Base-by-base conservation (phyloP, 208 protist genomes). In the Crithidia sp. region DNA sequence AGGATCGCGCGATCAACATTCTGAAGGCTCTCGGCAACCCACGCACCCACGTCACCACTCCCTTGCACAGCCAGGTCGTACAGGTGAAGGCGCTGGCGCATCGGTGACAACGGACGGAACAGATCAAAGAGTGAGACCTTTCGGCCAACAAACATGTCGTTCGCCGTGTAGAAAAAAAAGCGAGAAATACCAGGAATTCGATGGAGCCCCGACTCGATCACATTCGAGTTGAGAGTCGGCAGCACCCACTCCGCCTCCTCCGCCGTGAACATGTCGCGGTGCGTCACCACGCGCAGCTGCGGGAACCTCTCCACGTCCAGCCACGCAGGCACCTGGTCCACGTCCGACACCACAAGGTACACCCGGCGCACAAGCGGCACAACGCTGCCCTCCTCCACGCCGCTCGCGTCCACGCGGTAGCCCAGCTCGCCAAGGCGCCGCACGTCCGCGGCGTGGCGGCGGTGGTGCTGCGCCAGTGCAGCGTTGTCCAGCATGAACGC, bases 151-250 rank as follows among this genome's bases (percentile, higher is more conserved):
- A 89, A 55, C 81, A 86, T 86, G 71, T 89, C 84, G 37, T 89
- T 89, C 60, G 79, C 78, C 40, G 84, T 71, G 77, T 89, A 86
- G 53, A 79, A 66, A 41, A 81, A 85, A 59, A 82, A 89, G 39
- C 81, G 84, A 6, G 81, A 82, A 36, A 85, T 53, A 40, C 60
- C 66, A 2, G 77, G 80, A 8, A 89, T 83, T 37, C 80, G 84
- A 64, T 89, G 77, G 45, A 85, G 66, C 17, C 57, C 61, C 3
- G 81, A 79, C 58, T 86, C 81, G 67, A 86, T 82, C 10, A 69
- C 71, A 45, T 75, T 64, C 28, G 81, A 86, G 72, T 82, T 86
- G 41, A 86, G 67, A 7, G 72, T 77, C 17, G 81, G 81, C 66
- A 85, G 68, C n/a, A 74, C 71, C 44, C 52, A 60, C 52, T 19